Evolutionary conservation across 192 early-diverging fungal genomes (phyloP).

Genomic region (Haplosporangium gracile): DNA sequence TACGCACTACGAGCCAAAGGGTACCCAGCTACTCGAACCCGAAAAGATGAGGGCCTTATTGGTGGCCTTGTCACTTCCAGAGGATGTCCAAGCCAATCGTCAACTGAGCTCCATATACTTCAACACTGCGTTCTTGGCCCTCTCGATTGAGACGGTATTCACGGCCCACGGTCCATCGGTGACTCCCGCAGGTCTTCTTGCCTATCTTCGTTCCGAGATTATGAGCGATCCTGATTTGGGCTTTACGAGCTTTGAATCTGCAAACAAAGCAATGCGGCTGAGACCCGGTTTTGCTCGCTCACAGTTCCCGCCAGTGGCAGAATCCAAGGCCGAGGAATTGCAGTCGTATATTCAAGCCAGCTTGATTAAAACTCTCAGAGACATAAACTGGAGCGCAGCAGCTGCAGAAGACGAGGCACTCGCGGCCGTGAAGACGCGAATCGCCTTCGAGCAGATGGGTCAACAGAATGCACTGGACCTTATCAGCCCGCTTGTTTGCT

Average conservation of each 20-base stretch:
- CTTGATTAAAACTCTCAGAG: slow-evolving; percentile 3
- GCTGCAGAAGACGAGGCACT: slow-evolving; percentile 18
- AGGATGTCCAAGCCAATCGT: background rate
- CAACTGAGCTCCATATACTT: slow-evolving; percentile 10
- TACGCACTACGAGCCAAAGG: slow-evolving; percentile 31
- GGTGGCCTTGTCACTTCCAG: background rate
- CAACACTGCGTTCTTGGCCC: slow-evolving; percentile 15
- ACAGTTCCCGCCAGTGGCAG: slow-evolving; percentile 25
- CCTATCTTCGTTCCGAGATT: slow-evolving; percentile 36
- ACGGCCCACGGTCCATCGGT: slow-evolving; percentile 32
- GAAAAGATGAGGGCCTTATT: slow-evolving; percentile 38
- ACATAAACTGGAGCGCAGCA: slow-evolving; percentile 19
- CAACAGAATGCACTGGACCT: slow-evolving; percentile 39
- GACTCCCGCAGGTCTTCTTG: slow-evolving; percentile 25
- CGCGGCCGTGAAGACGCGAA: slow-evolving; percentile 6
- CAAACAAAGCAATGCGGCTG: slow-evolving; percentile 23
- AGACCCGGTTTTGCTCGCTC: slow-evolving; percentile 33
- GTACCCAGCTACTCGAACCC: slow-evolving; percentile 29
- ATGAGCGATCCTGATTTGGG: slow-evolving; percentile 28
- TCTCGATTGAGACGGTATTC: slow-evolving; percentile 32
- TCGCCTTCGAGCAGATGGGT: slow-evolving; percentile 14
- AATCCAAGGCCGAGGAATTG: slow-evolving; percentile 24
- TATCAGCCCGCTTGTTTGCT: slow-evolving; percentile 21
- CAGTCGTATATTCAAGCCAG: slow-evolving; percentile 14
- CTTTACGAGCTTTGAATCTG: slow-evolving; percentile 19